Conservation (phyloP, 768 basidiomycete genomes). For the Mycena kentingensis region DNA sequence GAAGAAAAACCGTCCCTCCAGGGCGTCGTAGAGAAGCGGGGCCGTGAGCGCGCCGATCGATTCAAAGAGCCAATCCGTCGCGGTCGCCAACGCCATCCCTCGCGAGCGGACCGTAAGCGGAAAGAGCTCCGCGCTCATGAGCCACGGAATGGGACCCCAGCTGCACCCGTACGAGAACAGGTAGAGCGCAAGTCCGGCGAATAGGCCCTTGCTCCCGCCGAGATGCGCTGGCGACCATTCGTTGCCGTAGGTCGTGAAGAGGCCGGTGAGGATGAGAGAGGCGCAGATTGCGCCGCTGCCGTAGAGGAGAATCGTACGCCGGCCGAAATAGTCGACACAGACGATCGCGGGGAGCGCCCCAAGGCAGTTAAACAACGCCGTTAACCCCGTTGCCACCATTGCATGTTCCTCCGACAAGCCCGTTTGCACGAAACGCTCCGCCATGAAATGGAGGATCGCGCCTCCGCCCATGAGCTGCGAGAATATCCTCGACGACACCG, state of each 20-base stretch:
- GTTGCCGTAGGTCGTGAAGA: conserved; percentile 47
- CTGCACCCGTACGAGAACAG: conserved; percentile 26
- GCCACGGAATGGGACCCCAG: conserved; percentile 57
- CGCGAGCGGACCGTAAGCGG: conserved; percentile 61
- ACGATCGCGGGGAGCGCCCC: conserved; percentile 57
- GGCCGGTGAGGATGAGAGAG: conserved; percentile 51
- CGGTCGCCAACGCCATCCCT: conserved; percentile 63
- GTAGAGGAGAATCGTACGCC: conserved; percentile 49
- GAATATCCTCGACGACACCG: no score
- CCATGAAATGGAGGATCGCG: no score
- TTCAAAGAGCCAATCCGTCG: conserved; percentile 74
- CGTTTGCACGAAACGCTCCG: no score
- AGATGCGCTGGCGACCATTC: conserved; percentile 38
- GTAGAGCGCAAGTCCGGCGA: conserved; percentile 55
- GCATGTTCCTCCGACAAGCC: no score
- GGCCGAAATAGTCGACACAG: conserved; percentile 54
- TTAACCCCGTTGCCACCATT: no score
- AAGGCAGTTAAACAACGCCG: no score
- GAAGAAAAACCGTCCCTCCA: conserved; percentile 53
- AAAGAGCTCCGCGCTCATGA: conserved; percentile 54
- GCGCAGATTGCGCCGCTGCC: conserved; percentile 45
- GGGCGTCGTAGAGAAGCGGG: conserved; percentile 46
- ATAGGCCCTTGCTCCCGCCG: conserved; percentile 56
- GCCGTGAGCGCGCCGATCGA: conserved; percentile 55
- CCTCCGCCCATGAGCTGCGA: no score